Conservation (phyloP, 179 eudicot genomes). For the Amaranthus tricolor region DNA sequence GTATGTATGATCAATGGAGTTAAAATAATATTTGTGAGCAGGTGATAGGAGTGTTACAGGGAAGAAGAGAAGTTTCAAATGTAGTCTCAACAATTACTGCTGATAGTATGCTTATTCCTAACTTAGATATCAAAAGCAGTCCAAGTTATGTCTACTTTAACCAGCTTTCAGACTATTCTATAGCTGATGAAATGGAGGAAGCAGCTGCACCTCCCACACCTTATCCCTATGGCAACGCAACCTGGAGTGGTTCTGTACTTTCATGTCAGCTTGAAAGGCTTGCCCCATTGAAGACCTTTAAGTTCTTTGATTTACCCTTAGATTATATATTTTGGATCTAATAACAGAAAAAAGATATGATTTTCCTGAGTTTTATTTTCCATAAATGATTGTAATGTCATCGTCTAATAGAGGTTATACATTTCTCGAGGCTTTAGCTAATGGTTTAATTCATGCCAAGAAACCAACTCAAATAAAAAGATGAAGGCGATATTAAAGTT, state of each 20-base stretch:
- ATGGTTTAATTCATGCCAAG: too few relatives aligned
- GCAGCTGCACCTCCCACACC: constrained; percentile 2
- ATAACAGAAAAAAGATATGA: neutral
- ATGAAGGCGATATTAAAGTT: too few relatives aligned
- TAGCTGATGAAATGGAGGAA: constrained; percentile 18
- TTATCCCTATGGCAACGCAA: constrained; percentile 11
- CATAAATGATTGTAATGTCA: too few relatives aligned
- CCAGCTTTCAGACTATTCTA: neutral
- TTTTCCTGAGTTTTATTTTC: too few relatives aligned
- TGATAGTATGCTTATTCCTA: neutral
- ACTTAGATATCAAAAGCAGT: neutral
- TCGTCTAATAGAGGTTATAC: too few relatives aligned
- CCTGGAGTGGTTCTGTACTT: neutral
- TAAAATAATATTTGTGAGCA: neutral
- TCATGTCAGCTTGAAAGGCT: constrained; percentile 11
- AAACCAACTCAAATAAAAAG: neutral
- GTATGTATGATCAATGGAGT: too few relatives aligned
- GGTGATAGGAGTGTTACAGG: constrained; percentile 7
- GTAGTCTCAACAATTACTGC: too few relatives aligned
- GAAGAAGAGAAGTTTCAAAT: neutral
- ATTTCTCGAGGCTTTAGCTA: too few relatives aligned
- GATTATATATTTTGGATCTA: neutral
- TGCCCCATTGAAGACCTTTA: constrained; percentile 4
- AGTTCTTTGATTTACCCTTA: neutral
- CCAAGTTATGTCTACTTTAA: neutral